Conservation (phyloP, 2,329 filamentous ascomycete species). For the Xylariaceae sp. region DNA sequence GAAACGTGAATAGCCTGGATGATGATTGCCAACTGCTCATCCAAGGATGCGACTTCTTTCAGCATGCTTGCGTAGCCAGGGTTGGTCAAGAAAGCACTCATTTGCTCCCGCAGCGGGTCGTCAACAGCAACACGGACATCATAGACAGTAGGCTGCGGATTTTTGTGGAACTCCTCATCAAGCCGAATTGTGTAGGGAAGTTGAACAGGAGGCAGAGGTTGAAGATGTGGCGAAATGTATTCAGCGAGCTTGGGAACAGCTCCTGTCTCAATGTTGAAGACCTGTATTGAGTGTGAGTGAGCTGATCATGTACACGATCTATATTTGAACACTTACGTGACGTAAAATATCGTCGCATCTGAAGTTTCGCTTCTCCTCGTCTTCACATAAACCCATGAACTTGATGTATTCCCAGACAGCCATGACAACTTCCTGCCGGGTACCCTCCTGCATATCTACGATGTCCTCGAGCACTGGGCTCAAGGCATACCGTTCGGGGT, state of each 20-base stretch:
- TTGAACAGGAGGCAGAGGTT: constrained; percentile 74
- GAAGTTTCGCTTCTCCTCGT: constrained; percentile 91
- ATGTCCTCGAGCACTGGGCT: constrained; percentile 78
- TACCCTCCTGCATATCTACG: constrained; percentile 82
- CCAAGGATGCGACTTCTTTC: constrained; percentile 71
- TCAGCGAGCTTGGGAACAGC: constrained; percentile 84
- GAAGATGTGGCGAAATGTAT: constrained; percentile 75
- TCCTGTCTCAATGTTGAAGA: constrained; percentile 74
- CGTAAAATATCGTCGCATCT: constrained; percentile 82
- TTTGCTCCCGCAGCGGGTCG: constrained; percentile 70
- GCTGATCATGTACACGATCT: background rate
- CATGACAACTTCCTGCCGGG: constrained; percentile 82
- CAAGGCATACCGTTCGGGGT: constrained; percentile 78
- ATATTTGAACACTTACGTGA: constrained; percentile 54
- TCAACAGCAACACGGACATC: constrained; percentile 83
- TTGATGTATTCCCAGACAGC: constrained; percentile 95
- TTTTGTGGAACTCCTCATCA: constrained; percentile 76
- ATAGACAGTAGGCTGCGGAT: constrained; percentile 79
- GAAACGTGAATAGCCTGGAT: constrained; percentile 80
- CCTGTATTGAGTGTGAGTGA: constrained; percentile 38
- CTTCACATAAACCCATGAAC: constrained; percentile 80
- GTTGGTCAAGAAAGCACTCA: constrained; percentile 65
- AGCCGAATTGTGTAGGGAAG: constrained; percentile 92
- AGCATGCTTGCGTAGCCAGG: constrained; percentile 69
- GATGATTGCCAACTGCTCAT: constrained; percentile 81